phyloP scores from a whole-genome alignment of 2,329 filamentous ascomycete genomes.

The Colletotrichum gigasporum region DNA sequence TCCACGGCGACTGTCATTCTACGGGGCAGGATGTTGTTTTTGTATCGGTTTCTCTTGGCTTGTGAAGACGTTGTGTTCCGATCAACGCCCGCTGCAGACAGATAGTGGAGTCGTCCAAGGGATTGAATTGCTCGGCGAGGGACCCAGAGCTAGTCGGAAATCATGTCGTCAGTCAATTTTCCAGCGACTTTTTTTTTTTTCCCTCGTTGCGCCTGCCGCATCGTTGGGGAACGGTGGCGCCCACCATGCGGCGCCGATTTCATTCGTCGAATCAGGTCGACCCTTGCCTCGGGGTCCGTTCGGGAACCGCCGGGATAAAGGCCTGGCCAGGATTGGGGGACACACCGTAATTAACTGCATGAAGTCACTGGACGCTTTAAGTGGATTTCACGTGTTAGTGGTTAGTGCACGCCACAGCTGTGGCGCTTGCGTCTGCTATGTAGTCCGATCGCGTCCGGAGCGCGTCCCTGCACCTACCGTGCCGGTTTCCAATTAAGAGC shows the following conservation, averaged over 20 bases:
- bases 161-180: conserved; percentile 27
- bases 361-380: neutral
- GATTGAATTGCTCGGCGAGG: conserved; percentile 15
- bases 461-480: conserved; percentile 7
- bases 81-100: conserved; percentile 17
- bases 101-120: conserved; percentile 25
- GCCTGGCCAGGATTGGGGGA: neutral
- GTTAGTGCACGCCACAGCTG: conserved; percentile 8
- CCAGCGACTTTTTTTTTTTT: conserved; percentile 28
- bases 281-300: conserved; percentile 25
- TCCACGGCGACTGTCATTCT: conserved; percentile 26
- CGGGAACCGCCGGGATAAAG: conserved; percentile 25
- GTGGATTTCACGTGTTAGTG: conserved; percentile 12
- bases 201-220: conserved; percentile 11
- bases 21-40: neutral
- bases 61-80: neutral
- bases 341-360: neutral
- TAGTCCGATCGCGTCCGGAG: conserved; percentile 18
- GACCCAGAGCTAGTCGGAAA: conserved; percentile 11
- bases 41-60: neutral
- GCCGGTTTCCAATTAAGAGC: conserved; percentile 12
- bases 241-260: neutral
- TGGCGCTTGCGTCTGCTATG: neutral
- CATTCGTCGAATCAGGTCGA: conserved; percentile 13
- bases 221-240: conserved; percentile 14